Base-by-base conservation (phyloP, 192 early-diverging fungal genomes). In the Pilaira anomala region DNA sequence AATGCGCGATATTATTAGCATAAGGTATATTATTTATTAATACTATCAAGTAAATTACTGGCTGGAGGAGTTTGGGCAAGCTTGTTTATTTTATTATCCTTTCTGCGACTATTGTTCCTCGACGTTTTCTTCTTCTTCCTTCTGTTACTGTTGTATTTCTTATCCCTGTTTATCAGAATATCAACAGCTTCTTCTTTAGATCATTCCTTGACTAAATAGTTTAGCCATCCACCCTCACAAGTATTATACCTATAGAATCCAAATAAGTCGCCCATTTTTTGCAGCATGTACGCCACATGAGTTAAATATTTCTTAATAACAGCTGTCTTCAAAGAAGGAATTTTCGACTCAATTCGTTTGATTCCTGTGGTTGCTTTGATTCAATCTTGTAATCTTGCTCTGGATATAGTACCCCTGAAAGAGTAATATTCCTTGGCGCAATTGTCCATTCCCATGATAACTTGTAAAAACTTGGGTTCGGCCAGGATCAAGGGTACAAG, bases 381-480 rank as follows among this genome's bases (percentile, higher is more conserved):
- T n/a, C 21, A 19, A 2, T 49, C 4, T 29, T 30, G 19, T 19
- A 16, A 29, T 33, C 46, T 48, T 7, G 18, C 19, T 44, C 30
- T 28, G 8, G 44, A 6, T 18, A 42, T 29, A 16, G 14, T 48
- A 30, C 29, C 59, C 7, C n/a, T 29, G 14, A 8, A 19, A 6
- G 8, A 6, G 28, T 61, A 61, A 21, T 61, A 61, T 7, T 46
- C 42, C 16, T 16, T 61, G 2, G 28, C 14, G 4, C 7, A 16
- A 30, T 28, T 48, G 26, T 7, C 45, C 59, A 49, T 44, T 30
- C 26, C 59, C 46, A 61, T 33, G 45, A 16, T 21, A 61, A 0
- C 26, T 22, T 2, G 28, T 36, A 25, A 49, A 61, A n/a, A 19
- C 16, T 39, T 48, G 46, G 11, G 14, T 61, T 29, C 60, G 12